Base-by-base conservation (phyloP, 2,329 filamentous ascomycete genomes). In the Colletotrichum navitas region DNA sequence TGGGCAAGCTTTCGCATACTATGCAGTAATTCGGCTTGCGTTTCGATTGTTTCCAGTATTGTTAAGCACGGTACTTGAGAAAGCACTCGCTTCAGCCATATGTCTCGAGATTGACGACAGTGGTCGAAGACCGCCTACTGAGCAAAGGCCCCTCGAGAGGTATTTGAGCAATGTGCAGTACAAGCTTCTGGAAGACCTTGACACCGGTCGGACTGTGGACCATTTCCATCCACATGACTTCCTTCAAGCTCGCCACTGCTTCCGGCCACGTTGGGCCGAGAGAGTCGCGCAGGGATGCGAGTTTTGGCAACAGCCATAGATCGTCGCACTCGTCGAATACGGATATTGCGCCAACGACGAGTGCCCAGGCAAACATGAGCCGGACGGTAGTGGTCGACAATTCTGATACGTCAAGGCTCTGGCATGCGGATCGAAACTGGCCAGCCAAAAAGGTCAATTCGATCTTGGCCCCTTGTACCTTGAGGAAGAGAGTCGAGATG, bases 401-500 rank as follows among this genome's bases (percentile, higher is more conserved):
- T 0, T 66, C 64, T 1, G 71, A 36, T 0, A 73, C 62, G 0
- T 73, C 63, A 0, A 77, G 41, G 0, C 41, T 14, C 34, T 32
- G 32, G 41, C 56, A 54, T 1, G 18, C 34, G 3, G 43, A 58
- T 10, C 70, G 61, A 2, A 64, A 36, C 24, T 26, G 56, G 36
- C 12, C 45, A 21, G 52, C 16, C 21, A 71, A 68, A 3, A 56
- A 41, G 0, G 63, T 45, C 2, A 76, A 77, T 6, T 66, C 68
- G 2, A 78, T 49, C 47, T 51, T 62, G 14, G 24, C 10, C 74
- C 77, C 1, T 63, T 56, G 7, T 0, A 76, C 66, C 7, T 77
- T 73, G 0, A 79, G 66, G 39, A 79, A 79, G 2, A 79, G 73
- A 0, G 77, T 77, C 0, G 79, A 76, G 39, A 78, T 73, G 41